phyloP scores from a whole-genome alignment of 306 rosid species.

The Ceratonia siliqua region DNA sequence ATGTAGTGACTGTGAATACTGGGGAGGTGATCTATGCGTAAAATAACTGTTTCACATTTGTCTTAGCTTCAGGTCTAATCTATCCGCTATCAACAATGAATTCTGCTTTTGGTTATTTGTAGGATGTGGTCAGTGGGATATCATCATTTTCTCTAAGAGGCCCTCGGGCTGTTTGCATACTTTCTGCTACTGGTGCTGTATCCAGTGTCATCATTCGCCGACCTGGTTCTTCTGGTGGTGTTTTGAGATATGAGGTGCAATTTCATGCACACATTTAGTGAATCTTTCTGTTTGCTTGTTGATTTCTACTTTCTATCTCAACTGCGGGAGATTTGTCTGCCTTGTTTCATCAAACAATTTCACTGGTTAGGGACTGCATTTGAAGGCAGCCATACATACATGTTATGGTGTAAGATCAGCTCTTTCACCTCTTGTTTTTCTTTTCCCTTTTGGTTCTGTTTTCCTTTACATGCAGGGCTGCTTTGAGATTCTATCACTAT shows the following conservation, averaged over 20 bases:
- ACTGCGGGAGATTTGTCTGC: no score
- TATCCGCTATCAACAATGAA: not conserved
- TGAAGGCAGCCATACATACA: not conserved
- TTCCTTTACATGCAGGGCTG: conserved; percentile 38
- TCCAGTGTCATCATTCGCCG: conserved; percentile 32
- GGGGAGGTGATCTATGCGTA: conserved; percentile 40
- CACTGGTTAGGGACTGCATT: not conserved
- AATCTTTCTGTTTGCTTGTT: not conserved
- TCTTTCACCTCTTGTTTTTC: not conserved
- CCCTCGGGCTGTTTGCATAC: conserved; percentile 34
- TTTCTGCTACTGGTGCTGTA: conserved; percentile 45
- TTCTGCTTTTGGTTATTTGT: not conserved
- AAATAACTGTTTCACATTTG: not conserved
- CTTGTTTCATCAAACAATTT: not conserved
- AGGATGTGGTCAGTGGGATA: conserved; percentile 41
- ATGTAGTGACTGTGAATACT: conserved; percentile 15
- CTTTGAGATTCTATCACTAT: conserved; percentile 40
- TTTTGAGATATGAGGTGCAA: conserved; percentile 39
- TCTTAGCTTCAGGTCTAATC: not conserved
- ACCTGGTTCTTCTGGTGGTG: not conserved
- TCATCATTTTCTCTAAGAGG: not conserved
- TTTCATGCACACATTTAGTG: not conserved
- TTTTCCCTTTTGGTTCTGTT: not conserved
- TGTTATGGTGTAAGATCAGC: not conserved
- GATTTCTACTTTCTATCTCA: not conserved